Base-by-base conservation (phyloP, 495 filamentous ascomycete species). In the Talaromyces borbonicus region DNA sequence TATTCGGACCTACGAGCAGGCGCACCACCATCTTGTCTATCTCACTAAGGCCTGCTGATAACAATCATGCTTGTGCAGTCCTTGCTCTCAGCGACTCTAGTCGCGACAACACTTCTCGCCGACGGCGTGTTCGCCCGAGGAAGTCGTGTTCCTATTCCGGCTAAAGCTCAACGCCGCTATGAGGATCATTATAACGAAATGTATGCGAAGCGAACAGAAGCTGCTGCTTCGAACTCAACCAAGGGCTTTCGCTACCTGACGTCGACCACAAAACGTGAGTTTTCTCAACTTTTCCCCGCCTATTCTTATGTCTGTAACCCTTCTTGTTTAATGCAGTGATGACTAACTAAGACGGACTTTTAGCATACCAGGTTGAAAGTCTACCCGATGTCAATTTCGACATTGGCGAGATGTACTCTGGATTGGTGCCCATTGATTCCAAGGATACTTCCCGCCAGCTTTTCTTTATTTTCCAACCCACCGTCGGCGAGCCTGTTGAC, bases 371-470 rank as follows among this genome's bases (percentile, higher is more conserved):
- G 9, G 84, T 87, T 29, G 71, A 86, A 46, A 76, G 77, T 14
- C 67, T 87, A 37, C 84, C 83, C 1, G 81, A 86, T 25, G 81
- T 90, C 7, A 62, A 76, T 43, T 88, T 84, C 41, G 79, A 87
- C 46, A 62, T 85, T 48, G 84, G 85, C 25, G 85, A 90, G 58
- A 79, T 77, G 2, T 89, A 88, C 57, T 83, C 85, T 15, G 84
- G 85, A 2, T 63, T 79, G 14, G 64, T 92, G 6, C 83, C 85
- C 7, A 85, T 89, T 50, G 66, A 78, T 35, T 72, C 77, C 51
- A 57, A 62, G 9, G 71, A 75, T 41, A 57, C 74, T 12, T 68
- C 66, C 4, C 57, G 69, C 4, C 50, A 61, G 11, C 59, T 79
- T 7, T 76, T 77, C 52, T 78, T 74, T 51, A 59, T 76, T 30